Evolutionary conservation across 176 grass and related monocot species (phyloP).

Genomic region (Miscanthus lutarioriparius): DNA sequence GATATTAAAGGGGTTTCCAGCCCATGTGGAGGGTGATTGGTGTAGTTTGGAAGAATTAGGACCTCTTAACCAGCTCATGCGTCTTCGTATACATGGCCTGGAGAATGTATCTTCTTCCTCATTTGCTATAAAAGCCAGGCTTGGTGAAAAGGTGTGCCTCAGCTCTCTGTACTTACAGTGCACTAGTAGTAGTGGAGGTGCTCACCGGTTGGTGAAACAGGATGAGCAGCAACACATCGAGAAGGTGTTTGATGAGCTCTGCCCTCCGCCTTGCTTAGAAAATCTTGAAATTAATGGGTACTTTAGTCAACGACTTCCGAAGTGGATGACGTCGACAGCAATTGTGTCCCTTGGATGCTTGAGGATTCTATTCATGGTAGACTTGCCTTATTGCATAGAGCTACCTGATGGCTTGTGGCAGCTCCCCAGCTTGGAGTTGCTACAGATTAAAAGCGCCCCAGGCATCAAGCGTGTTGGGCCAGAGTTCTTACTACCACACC

Average conservation of each 20-base stretch:
- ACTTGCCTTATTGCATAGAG: background rate
- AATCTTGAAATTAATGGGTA: background rate
- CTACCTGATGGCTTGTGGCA: background rate
- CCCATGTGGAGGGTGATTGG: background rate
- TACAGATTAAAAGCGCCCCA: background rate
- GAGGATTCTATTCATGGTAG: background rate
- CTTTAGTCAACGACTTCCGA: background rate
- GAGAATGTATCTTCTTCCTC: background rate
- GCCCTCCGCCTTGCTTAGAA: background rate
- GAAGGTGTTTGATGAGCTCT: slow-evolving; percentile 20
- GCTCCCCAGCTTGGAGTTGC: background rate
- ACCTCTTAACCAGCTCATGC: background rate
- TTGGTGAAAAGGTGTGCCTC: background rate
- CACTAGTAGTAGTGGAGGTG: background rate
- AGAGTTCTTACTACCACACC: background rate
- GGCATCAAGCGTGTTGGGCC: background rate
- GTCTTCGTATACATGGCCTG: background rate
- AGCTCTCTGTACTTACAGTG: background rate
- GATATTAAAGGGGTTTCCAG: background rate
- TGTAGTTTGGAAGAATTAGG: slow-evolving; percentile 20
- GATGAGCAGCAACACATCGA: background rate
- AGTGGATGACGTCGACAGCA: background rate
- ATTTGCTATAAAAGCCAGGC: background rate
- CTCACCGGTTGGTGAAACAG: background rate
- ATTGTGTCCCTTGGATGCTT: background rate